Evolutionary conservation across 2,329 filamentous ascomycete species (phyloP), one percentile per base, ranked within the genome.

Genomic region (Alternaria conjuncta): DNA sequence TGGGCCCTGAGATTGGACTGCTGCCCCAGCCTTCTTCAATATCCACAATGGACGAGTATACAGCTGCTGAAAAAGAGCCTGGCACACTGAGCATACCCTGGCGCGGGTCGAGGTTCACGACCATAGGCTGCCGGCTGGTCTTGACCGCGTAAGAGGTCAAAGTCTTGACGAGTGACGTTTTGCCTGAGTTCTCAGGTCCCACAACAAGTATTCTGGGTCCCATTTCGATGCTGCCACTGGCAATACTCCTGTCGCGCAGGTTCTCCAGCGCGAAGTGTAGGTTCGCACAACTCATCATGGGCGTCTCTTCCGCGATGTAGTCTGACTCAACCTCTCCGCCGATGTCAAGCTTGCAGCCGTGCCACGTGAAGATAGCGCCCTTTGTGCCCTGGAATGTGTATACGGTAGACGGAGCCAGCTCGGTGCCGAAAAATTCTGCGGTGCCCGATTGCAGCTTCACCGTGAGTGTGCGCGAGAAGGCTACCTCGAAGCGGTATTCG

Each of bases 341-440:
- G 63, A 97, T 85, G 79, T 97, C 92, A 64, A 99, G 83, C 57
- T 89, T 89, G 81, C 94, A 97, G 72, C 96, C 95, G 75, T 95
- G 89, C 91, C 93, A 97, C 55, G 94, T 97, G 79, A 92, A 92
- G 74, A 99, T 91, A 65, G 95, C 94, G 61, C 92, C 92, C 83
- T 96, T 96, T 70, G 87, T 88, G 60, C 93, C 92, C 49, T 87
- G 86, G 80, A 99, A 95, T 30, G 86, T 90, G 83, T 98, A 98
- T 10, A 88, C 86, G 55, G 91, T 91, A 60, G 91, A 91, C 10
- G 88, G 86, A 11, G 94, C 94, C 46, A 99, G 90, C 82, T 99
- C 96, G 59, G 95, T 94, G 77, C 96, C 96, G 78, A 98, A 97
- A 75, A 97, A 89, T 80, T 99, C 96, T 53, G 95, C 96, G 2